Evolutionary conservation across 805 yeast genomes (phyloP).

Genomic region (Schizosaccharomyces cryophilus): DNA sequence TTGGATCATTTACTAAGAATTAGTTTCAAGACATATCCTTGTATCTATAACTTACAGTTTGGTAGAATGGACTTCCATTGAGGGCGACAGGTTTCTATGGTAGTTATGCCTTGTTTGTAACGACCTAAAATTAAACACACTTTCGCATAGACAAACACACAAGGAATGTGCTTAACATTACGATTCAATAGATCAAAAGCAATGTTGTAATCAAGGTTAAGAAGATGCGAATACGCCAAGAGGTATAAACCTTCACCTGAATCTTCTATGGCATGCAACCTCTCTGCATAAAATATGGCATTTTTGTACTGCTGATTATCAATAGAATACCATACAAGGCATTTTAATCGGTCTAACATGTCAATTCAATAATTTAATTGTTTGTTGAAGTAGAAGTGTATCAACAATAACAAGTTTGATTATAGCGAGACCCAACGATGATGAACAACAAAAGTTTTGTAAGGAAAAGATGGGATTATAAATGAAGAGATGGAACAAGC

Average conservation of each 20-base stretch:
- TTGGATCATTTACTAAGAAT: not conserved
- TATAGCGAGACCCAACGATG: no score
- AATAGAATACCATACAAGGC: constrained; percentile 35
- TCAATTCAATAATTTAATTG: not conserved
- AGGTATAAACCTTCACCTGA: constrained; percentile 40
- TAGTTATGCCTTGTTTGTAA: constrained; percentile 37
- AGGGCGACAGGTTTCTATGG: constrained; percentile 14
- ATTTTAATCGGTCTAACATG: constrained; percentile 17
- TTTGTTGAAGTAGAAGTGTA: no score
- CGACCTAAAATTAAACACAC: constrained; percentile 32
- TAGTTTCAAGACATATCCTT: not conserved
- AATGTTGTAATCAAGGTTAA: constrained; percentile 33
- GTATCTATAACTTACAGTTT: not conserved
- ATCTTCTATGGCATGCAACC: constrained; percentile 38
- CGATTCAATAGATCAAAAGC: constrained; percentile 28
- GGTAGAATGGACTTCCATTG: constrained; percentile 2
- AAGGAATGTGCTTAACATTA: constrained; percentile 37
- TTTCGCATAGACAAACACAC: constrained; percentile 49
- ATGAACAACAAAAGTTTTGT: no score
- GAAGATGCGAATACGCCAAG: constrained; percentile 40
- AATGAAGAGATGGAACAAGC: no score
- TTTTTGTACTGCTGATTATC: constrained; percentile 45
- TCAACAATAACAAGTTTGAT: no score
- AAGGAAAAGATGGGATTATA: no score
- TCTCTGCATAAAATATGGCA: constrained; percentile 72